A percentile compares a stretch with the other conserved stretches of the same genome.
Evolutionary conservation across 176 grass and related monocot genomes (phyloP).

Genomic region (Secale cereale): DNA sequence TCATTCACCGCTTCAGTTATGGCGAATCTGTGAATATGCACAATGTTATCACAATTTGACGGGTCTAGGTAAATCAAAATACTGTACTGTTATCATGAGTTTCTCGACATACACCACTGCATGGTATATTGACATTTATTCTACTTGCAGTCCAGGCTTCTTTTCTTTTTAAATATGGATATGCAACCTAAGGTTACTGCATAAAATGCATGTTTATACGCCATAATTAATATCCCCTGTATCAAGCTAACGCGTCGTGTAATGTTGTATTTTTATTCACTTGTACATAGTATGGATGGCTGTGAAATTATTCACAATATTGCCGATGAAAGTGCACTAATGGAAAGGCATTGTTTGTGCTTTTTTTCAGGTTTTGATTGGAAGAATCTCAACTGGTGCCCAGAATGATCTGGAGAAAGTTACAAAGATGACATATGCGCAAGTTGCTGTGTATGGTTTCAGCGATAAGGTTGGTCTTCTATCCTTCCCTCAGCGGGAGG

Average conservation of each 20-base stretch:
- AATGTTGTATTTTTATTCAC: not conserved
- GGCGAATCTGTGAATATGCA: not conserved
- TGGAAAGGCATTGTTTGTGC: not conserved
- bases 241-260: not conserved
- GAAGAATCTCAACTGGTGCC: conserved; percentile 96
- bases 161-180: not conserved
- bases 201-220: not conserved
- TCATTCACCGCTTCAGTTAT: not conserved
- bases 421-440: conserved; percentile 96
- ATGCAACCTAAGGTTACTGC: not conserved
- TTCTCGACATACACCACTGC: not conserved
- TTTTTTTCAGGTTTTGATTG: conserved; percentile 76
- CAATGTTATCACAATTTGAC: not conserved
- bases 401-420: conserved; percentile 99
- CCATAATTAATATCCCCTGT: not conserved
- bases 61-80: not conserved
- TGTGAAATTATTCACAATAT: not conserved
- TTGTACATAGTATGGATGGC: not conserved
- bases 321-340: not conserved
- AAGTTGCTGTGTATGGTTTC: conserved; percentile 92
- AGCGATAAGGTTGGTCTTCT: conserved; percentile 95
- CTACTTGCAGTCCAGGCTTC: not conserved
- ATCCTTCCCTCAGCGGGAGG: conserved; percentile 90
- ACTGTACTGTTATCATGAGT: not conserved
- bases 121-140: not conserved